phyloP scores from a whole-genome alignment of 140 eudicot species.

The Bidens hawaiensis region DNA sequence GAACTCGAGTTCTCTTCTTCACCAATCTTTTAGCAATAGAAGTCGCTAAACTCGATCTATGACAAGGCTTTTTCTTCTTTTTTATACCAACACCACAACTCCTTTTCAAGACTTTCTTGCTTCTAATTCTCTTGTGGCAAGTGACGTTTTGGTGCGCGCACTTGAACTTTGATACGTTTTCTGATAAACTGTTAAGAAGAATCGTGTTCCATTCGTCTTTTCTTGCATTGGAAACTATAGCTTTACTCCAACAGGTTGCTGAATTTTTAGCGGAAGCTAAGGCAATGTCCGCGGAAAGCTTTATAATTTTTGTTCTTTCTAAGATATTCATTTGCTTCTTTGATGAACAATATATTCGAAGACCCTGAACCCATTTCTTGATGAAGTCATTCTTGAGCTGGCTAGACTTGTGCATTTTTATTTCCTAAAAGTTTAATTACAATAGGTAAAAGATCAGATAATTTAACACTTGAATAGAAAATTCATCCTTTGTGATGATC shows the following conservation, averaged over 20 bases:
- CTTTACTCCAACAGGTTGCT: conserved; percentile 56
- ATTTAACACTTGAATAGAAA: neutral
- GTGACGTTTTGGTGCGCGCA: neutral
- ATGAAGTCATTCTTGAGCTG: conserved; percentile 50
- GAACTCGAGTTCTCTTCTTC: conserved; percentile 60
- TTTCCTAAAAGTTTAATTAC: conserved; percentile 12
- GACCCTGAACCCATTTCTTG: conserved; percentile 69
- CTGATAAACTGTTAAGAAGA: conserved; percentile 26
- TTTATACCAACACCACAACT: conserved; percentile 23
- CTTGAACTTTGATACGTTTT: neutral
- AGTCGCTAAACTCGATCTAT: conserved; percentile 20
- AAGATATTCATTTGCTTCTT: conserved; percentile 49
- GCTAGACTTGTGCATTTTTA: conserved; percentile 35
- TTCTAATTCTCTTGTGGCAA: conserved; percentile 24
- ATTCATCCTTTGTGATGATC: neutral
- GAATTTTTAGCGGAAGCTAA: conserved; percentile 49
- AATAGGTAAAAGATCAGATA: neutral
- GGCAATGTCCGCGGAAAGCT: conserved; percentile 76
- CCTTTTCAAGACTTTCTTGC: conserved; percentile 46
- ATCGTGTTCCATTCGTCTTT: conserved; percentile 20
- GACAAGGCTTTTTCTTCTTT: conserved; percentile 15
- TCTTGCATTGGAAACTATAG: conserved; percentile 42
- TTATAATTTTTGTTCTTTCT: conserved; percentile 65
- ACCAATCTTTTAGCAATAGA: conserved; percentile 57
- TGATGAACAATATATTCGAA: conserved; percentile 41